A percentile compares a stretch with the other conserved stretches of the same genome.
Conservation (phyloP, 2,329 filamentous ascomycete genomes). For the Cladosporium cucumerinum region DNA sequence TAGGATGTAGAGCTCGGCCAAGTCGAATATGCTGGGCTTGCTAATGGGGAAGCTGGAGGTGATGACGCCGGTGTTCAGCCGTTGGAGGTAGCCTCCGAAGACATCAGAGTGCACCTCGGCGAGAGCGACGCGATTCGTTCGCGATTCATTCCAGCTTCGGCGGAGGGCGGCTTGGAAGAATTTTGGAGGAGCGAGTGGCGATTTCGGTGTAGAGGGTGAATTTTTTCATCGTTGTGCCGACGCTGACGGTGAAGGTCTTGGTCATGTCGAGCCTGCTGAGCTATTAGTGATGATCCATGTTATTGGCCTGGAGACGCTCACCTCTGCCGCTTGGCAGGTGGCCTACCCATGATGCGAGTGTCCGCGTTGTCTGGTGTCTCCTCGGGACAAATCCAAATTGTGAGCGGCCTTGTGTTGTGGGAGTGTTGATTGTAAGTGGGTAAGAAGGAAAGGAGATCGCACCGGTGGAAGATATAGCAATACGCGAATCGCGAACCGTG, state of each 20-base stretch:
- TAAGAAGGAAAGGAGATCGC: not conserved
- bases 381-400: too few relatives aligned
- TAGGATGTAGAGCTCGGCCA: not conserved
- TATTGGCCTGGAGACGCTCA: not conserved
- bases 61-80: slow-evolving; percentile 21
- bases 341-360: not conserved
- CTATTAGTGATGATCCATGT: not conserved
- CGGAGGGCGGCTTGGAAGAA: slow-evolving; percentile 20
- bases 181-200: slow-evolving; percentile 9
- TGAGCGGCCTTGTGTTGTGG: not conserved
- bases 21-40: not conserved
- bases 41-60: not conserved
- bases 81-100: slow-evolving; percentile 23
- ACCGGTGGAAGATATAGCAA: not conserved
- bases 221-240: not conserved
- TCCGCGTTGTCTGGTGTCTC: not conserved
- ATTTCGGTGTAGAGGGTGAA: not conserved
- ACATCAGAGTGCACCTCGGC: slow-evolving; percentile 11
- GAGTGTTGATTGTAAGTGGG: not conserved
- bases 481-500: not conserved
- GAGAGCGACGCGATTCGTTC: slow-evolving; percentile 16
- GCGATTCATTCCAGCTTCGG: slow-evolving; percentile 17
- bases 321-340: not conserved
- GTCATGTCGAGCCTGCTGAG: not conserved
- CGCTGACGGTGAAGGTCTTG: not conserved